These are phyloP conservation scores for Micromonas pusilla DNA, from an alignment of 139 green algal species.

Conservation along the genomic window DNA sequence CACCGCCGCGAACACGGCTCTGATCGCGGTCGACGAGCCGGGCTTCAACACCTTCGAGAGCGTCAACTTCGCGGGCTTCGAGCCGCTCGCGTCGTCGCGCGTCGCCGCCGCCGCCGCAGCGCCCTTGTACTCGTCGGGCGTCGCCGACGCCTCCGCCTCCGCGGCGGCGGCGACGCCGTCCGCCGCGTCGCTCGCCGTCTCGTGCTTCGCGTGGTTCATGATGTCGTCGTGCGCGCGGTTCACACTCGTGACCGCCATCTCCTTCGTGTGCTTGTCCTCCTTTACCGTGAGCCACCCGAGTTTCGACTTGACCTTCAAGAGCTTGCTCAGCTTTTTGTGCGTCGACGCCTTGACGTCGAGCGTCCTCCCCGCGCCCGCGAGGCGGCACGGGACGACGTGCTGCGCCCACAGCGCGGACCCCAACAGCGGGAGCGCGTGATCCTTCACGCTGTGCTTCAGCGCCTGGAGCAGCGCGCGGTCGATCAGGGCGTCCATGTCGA, in stretches of 20 bases:
- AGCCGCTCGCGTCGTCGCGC: too few species aligned
- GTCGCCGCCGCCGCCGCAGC: not conserved
- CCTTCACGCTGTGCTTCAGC: not conserved
- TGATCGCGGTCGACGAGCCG: too few species aligned
- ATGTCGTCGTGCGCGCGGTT: not conserved
- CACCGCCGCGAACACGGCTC: too few species aligned
- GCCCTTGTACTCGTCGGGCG: not conserved
- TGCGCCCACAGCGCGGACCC: not conserved
- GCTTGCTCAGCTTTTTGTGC: not conserved
- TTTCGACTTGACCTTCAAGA: not conserved
- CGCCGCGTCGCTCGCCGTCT: not conserved
- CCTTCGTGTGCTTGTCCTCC: constrained; percentile 1
- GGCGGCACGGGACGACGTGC: not conserved
- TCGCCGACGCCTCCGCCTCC: not conserved
- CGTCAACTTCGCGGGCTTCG: too few species aligned
- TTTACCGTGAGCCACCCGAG: not conserved
- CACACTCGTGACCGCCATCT: not conserved
- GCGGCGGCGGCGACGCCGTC: not conserved
- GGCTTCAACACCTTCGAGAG: too few species aligned
- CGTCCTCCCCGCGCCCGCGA: not conserved
- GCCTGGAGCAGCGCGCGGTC: not conserved
- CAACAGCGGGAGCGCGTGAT: not conserved
- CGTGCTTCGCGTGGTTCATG: not conserved
- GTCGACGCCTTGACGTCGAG: constrained; percentile 1
- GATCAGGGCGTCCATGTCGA: not conserved